Base-by-base conservation (phyloP, 768 basidiomycete species). In the Tylopilus balloui region DNA sequence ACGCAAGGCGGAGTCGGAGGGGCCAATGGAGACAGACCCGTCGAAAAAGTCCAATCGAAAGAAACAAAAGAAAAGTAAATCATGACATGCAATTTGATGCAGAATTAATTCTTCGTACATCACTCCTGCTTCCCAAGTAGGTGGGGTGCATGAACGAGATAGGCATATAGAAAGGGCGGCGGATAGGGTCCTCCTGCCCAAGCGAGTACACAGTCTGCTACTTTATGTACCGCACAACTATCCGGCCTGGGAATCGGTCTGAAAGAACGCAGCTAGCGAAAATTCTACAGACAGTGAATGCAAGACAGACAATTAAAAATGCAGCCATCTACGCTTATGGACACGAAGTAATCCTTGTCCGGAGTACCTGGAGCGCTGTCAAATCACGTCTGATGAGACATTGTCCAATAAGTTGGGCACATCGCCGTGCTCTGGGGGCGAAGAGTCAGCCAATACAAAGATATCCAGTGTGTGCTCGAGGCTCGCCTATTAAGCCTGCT, bases 401-500 rank as follows among this genome's bases (percentile, higher is more conserved):
- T 36, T 58, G 56, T 11, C 53, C 57, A 15, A 69, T 21, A 19
- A 69, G 58, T 21, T 55, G 57, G n/a, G 53, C 54, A 34, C 60
- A 63, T 46, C 63, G 63, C 42, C 64, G 63, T 20, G 56, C 46
- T 48, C 70, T 71, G 24, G 23, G 36, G 38, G 19, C 13, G 20
- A 34, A 20, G 11, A 3, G 20, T 17, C 36, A 50, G 37, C 19
- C 9, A 8, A 47, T 12, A 7, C 19, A 13, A 25, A 39, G 12
- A 19, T 44, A 0, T 20, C 4, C 12, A 12, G 28, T 11, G 21
- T 12, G 4, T 25, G 24, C 13, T 37, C 14, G 19, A 37, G 8
- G 63, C 72, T 48, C 41, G 82, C 84, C 67, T 76, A 47, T 80
- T 84, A 39, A 70, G 67, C 57, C 56, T 73, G 41, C 71, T 71